Conservation (phyloP, 805 yeast species). For the Ogataea trehalophila region DNA sequence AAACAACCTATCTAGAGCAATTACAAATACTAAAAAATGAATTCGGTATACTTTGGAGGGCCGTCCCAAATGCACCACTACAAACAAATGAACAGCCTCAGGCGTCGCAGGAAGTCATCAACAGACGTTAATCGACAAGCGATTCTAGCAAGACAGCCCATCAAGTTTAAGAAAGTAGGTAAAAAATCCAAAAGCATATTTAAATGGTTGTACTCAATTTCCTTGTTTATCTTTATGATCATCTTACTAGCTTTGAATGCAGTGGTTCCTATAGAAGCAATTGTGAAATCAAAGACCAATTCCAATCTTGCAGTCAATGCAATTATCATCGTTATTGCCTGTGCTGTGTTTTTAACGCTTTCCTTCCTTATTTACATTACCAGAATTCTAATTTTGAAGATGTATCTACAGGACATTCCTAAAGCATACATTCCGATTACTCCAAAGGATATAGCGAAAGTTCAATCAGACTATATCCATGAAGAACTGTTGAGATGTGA, state of each 20-base stretch:
- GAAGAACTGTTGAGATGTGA: slow-evolving; percentile 39
- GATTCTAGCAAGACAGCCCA: slow-evolving; percentile 7
- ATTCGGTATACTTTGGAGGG: too few species aligned
- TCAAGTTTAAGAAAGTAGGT: slow-evolving; percentile 11
- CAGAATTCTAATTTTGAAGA: slow-evolving; percentile 54
- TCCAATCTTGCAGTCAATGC: slow-evolving; percentile 69
- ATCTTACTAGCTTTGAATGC: slow-evolving; percentile 54
- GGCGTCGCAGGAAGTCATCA: slow-evolving; percentile 8
- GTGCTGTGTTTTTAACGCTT: slow-evolving; percentile 53
- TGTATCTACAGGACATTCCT: slow-evolving; percentile 71
- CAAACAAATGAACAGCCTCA: neutral
- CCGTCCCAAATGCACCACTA: neutral
- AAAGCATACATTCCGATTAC: slow-evolving; percentile 67
- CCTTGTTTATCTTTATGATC: slow-evolving; percentile 36
- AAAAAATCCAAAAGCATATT: slow-evolving; percentile 18
- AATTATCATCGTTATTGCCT: slow-evolving; percentile 70
- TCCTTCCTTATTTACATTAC: slow-evolving; percentile 49
- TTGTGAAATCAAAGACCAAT: slow-evolving; percentile 50
- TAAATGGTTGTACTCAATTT: slow-evolving; percentile 42
- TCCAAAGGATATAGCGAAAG: slow-evolving; percentile 52
- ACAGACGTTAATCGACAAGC: slow-evolving; percentile 5
- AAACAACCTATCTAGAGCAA: neutral
- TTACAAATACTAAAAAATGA: neutral
- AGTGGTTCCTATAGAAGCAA: slow-evolving; percentile 77
- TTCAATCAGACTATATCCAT: slow-evolving; percentile 36